A percentile compares a stretch with the other conserved stretches of the same genome.
Evolutionary conservation across 2,329 filamentous ascomycete species (phyloP).

Genomic region (Shiraia bambusicola): DNA sequence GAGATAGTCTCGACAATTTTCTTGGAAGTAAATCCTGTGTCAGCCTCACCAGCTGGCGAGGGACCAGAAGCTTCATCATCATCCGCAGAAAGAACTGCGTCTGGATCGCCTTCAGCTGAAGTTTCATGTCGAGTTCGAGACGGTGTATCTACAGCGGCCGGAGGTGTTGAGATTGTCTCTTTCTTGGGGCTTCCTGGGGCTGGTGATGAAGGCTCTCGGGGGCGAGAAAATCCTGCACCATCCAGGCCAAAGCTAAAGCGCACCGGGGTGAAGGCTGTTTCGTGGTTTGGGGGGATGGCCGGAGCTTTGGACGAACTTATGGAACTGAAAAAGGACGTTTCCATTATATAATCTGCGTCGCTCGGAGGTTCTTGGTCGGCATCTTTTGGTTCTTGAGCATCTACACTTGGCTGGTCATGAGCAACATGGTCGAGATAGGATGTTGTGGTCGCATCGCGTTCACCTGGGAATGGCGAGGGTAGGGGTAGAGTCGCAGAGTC

Average conservation of each 20-base stretch:
- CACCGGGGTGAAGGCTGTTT: constrained; percentile 40
- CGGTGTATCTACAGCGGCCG: neutral
- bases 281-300: constrained; percentile 31
- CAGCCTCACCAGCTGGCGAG: too few relatives aligned
- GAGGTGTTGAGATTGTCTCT: constrained; percentile 4
- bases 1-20: too few relatives aligned
- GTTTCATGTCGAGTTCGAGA: neutral
- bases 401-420: constrained; percentile 2
- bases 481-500: constrained; percentile 42
- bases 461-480: constrained; percentile 42
- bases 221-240: constrained; percentile 28
- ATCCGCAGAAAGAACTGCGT: too few relatives aligned
- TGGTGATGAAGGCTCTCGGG: constrained; percentile 20
- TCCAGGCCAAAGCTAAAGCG: constrained; percentile 42
- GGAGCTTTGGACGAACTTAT: constrained; percentile 28
- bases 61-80: too few relatives aligned
- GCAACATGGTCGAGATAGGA: constrained; percentile 35
- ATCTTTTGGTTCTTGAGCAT: constrained; percentile 2
- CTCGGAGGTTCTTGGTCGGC: constrained; percentile 12
- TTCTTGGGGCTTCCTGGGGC: constrained; percentile 10
- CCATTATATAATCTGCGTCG: constrained; percentile 29
- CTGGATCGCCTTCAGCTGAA: neutral
- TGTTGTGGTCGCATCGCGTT: constrained; percentile 17
- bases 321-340: constrained; percentile 40
- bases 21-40: too few relatives aligned